phyloP scores from a whole-genome alignment of 208 protist species.

The Vickermania ingenoplastis region DNA sequence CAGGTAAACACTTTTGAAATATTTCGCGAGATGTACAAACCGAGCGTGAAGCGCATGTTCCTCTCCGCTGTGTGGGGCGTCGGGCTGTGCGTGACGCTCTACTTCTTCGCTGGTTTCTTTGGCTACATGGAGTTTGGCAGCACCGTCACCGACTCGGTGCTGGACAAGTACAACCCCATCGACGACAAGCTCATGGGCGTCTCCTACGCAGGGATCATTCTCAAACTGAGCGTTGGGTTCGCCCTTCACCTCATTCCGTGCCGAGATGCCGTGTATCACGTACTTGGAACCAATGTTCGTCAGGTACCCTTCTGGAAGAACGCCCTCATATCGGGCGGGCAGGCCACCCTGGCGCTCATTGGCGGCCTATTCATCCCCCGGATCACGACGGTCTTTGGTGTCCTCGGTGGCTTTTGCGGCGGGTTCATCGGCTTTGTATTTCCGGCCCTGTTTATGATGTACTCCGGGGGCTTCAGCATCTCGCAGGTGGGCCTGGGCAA shows the following conservation, averaged over 20 bases:
- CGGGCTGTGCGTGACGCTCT: conserved; percentile 40
- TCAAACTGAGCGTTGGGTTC: conserved; percentile 50
- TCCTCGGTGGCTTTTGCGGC: conserved; percentile 41
- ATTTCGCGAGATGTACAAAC: conserved; percentile 51
- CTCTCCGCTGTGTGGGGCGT: conserved; percentile 24
- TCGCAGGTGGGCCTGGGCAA: conserved; percentile 16
- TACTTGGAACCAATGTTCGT: conserved; percentile 32
- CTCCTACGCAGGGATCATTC: conserved; percentile 31
- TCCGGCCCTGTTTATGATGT: conserved; percentile 52
- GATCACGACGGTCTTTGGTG: conserved; percentile 43
- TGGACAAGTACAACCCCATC: conserved; percentile 41
- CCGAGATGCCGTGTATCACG: conserved; percentile 26
- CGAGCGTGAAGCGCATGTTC: conserved; percentile 38
- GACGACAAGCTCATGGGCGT: conserved; percentile 25
- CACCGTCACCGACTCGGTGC: conserved; percentile 23
- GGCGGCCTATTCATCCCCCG: conserved; percentile 35
- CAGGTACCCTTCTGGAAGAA: conserved; percentile 42
- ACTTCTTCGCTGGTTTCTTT: conserved; percentile 70
- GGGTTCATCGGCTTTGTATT: conserved; percentile 52
- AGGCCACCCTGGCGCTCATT: conserved; percentile 25
- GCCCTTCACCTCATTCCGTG: conserved; percentile 31
- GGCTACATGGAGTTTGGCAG: conserved; percentile 73
- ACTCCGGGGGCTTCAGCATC: conserved; percentile 23
- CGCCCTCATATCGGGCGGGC: conserved; percentile 16
- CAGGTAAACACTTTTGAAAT: conserved; percentile 70